Evolutionary conservation across 345 rosid species (phyloP).

Genomic region (Eucalyptus polybractea): DNA sequence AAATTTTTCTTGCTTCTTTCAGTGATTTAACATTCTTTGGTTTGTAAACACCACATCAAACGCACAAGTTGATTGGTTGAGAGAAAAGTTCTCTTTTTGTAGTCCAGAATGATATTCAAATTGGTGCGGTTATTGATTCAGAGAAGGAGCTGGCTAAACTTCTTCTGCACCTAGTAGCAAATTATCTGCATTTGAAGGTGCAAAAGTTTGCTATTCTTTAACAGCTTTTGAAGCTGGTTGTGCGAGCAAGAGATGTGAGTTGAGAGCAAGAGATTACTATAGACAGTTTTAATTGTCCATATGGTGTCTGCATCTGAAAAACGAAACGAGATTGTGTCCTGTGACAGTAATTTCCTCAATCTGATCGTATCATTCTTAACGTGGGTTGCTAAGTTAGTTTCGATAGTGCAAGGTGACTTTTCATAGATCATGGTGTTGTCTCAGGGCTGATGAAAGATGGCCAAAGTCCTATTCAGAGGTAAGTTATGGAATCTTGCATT

Average conservation of each 20-base stretch:
- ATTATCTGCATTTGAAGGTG: not conserved
- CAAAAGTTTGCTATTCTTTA: not conserved
- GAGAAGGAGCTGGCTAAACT: not conserved
- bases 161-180: not conserved
- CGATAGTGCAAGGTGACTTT: not conserved
- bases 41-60: not conserved
- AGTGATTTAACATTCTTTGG: not conserved
- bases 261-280: not conserved
- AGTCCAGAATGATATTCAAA: not conserved
- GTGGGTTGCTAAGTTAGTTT: not conserved
- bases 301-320: not conserved
- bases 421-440: not conserved
- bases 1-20: not conserved
- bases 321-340: fast-evolving
- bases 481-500: not conserved
- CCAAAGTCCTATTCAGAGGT: too few species aligned
- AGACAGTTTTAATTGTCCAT: fast-evolving
- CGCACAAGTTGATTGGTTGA: not conserved
- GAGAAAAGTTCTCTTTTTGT: not conserved
- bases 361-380: not conserved
- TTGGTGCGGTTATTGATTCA: not conserved
- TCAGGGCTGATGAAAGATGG: not conserved
- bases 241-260: not conserved
- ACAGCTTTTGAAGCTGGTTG: not conserved
- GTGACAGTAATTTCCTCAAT: not conserved